phyloP scores from a whole-genome alignment of 2,329 filamentous ascomycete species.

The Stachybotrys chartarum region DNA sequence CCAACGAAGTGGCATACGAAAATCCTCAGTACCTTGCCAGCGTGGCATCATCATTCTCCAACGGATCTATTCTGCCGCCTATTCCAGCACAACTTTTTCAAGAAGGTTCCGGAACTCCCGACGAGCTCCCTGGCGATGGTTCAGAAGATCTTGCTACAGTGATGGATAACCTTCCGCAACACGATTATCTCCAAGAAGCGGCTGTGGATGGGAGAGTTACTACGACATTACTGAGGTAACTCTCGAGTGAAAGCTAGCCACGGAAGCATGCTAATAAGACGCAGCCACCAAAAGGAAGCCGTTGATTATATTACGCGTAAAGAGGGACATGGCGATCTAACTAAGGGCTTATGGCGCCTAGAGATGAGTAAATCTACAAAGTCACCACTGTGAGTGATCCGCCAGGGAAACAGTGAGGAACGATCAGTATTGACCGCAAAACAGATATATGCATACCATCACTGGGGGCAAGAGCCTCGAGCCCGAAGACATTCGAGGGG shows the following conservation, averaged over 20 bases:
- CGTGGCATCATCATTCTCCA: not conserved
- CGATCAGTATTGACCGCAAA: not conserved
- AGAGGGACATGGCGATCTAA: not conserved
- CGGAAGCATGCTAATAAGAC: not conserved
- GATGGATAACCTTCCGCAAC: not conserved
- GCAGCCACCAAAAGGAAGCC: not conserved
- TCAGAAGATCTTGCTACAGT: not conserved
- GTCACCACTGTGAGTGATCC: not conserved
- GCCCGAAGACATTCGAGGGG: not conserved
- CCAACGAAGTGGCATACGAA: not conserved
- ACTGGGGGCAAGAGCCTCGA: not conserved
- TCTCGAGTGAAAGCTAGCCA: not conserved
- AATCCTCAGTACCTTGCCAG: conserved; percentile 1
- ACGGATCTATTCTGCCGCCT: not conserved
- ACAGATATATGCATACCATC: not conserved
- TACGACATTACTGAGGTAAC: not conserved
- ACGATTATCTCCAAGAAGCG: not conserved
- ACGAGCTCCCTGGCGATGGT: not conserved
- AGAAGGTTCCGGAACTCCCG: not conserved
- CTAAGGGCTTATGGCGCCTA: not conserved
- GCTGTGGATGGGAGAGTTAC: not conserved
- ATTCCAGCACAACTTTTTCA: not conserved
- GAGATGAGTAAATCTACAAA: not conserved
- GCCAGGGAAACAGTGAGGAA: not conserved
- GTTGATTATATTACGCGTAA: not conserved